These are phyloP conservation scores for Exserohilum turcica DNA, from an alignment of 2,329 filamentous ascomycete genomes.

Conservation along the genomic window DNA sequence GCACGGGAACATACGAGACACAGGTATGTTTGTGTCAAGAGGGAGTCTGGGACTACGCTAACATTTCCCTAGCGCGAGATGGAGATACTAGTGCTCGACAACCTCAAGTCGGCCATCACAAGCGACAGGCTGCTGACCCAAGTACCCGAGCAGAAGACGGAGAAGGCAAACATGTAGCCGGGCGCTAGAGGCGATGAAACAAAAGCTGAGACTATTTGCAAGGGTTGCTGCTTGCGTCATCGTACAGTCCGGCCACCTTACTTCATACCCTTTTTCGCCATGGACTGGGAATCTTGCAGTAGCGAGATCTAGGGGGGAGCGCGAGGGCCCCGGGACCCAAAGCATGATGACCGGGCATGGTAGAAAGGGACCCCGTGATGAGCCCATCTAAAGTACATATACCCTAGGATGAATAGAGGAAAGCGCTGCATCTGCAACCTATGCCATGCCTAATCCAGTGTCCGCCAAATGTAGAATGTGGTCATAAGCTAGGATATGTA, in stretches of 20 bases:
- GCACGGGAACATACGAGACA: slow-evolving; percentile 64
- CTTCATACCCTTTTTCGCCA: no score
- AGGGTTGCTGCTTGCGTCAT: not conserved
- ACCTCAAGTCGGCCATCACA: slow-evolving; percentile 62
- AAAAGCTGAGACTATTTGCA: slow-evolving; percentile 10
- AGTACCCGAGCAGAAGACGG: slow-evolving; percentile 63
- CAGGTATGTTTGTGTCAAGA: slow-evolving; percentile 47
- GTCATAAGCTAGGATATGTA: no score
- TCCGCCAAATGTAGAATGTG: no score
- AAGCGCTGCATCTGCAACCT: not conserved
- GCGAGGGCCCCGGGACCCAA: no score
- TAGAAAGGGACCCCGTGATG: no score
- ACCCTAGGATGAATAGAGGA: no score
- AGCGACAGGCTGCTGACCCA: slow-evolving; percentile 64
- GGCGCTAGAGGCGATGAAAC: not conserved
- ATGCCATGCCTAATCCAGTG: no score
- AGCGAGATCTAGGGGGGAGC: no score
- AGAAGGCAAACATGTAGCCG: slow-evolving; percentile 39
- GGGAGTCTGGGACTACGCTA: slow-evolving; percentile 1
- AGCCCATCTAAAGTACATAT: no score
- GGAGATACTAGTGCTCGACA: slow-evolving; percentile 64
- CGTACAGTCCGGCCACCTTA: not conserved
- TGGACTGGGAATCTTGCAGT: no score
- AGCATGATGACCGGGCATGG: no score
- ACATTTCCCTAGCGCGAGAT: slow-evolving; percentile 54